Conservation (phyloP, 768 basidiomycete species). For the Lepiota subincarnata region DNA sequence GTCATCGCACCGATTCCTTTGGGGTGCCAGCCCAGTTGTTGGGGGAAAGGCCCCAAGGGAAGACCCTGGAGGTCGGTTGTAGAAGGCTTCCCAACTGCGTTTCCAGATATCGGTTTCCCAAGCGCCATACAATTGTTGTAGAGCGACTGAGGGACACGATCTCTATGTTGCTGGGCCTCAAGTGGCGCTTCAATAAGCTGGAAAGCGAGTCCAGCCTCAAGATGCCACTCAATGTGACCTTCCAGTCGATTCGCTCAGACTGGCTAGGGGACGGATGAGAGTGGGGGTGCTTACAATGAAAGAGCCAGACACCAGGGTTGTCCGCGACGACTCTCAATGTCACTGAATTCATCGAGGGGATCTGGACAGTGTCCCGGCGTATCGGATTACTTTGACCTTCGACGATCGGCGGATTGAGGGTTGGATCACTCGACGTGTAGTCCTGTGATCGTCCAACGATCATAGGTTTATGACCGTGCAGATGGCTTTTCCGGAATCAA, state of each 20-base stretch:
- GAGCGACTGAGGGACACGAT: slow-evolving; percentile 52
- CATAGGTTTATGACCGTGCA: slow-evolving; percentile 87
- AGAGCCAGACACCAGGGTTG: slow-evolving; percentile 89
- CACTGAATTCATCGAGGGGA: slow-evolving; percentile 63
- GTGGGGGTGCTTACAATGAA: slow-evolving; percentile 58
- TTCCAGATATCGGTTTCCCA: slow-evolving; percentile 62
- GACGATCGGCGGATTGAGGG: slow-evolving; percentile 73
- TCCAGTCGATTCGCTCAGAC: slow-evolving; percentile 1
- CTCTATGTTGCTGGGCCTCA: slow-evolving; percentile 51
- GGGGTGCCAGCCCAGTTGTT: slow-evolving; percentile 67
- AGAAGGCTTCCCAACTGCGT: slow-evolving; percentile 79
- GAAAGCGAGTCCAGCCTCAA: slow-evolving; percentile 79
- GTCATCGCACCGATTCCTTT: slow-evolving; percentile 75
- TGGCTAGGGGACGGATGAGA: not conserved
- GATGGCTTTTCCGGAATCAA: slow-evolving; percentile 50
- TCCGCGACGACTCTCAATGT: slow-evolving; percentile 81
- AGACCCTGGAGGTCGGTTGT: slow-evolving; percentile 67
- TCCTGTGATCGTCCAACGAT: slow-evolving; percentile 70
- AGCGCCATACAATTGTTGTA: slow-evolving; percentile 70
- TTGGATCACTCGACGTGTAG: slow-evolving; percentile 68
- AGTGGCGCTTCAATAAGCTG: slow-evolving; percentile 83
- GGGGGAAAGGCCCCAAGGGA: slow-evolving; percentile 65
- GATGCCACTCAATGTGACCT: slow-evolving; percentile 88
- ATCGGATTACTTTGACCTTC: slow-evolving; percentile 85
- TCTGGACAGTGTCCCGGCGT: slow-evolving; percentile 84